These are phyloP conservation scores for Pseudogymnoascus sp. DNA, from an alignment of 2,329 filamentous ascomycete genomes.

Conservation along the genomic window DNA sequence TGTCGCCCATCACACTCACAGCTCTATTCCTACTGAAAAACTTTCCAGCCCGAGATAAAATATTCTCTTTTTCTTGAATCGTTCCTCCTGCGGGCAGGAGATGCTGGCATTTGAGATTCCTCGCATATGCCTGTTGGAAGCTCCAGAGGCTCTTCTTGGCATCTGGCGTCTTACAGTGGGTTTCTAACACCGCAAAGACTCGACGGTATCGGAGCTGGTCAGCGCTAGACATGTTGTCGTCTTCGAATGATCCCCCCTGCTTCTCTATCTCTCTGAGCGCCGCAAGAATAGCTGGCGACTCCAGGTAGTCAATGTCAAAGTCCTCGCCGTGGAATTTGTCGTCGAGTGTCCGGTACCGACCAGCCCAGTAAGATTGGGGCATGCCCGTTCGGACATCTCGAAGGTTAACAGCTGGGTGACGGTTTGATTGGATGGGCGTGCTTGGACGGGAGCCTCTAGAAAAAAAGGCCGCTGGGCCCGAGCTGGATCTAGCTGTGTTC, in stretches of 20 bases:
- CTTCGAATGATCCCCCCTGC: not conserved
- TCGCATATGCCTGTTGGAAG: slow-evolving; percentile 46
- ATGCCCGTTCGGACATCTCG: slow-evolving; percentile 36
- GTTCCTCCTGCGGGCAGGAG: slow-evolving; percentile 34
- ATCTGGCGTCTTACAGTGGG: slow-evolving; percentile 40
- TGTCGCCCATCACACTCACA: not conserved
- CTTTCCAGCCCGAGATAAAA: not conserved
- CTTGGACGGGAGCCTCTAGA: slow-evolving; percentile 9
- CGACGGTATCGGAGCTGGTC: slow-evolving; percentile 39
- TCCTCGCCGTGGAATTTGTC: slow-evolving; percentile 45
- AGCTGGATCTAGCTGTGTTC: slow-evolving; percentile 6
- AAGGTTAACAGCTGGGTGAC: slow-evolving; percentile 16
- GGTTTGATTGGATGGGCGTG: slow-evolving; percentile 10
- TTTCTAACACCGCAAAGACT: slow-evolving; percentile 41
- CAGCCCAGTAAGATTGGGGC: slow-evolving; percentile 51
- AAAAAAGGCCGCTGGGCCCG: slow-evolving; percentile 7
- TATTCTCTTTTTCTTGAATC: not conserved
- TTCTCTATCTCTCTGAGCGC: not conserved
- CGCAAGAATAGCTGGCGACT: slow-evolving; percentile 10
- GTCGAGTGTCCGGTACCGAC: slow-evolving; percentile 50
- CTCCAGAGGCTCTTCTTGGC: slow-evolving; percentile 40
- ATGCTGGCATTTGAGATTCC: slow-evolving; percentile 30
- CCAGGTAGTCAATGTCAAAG: slow-evolving; percentile 19
- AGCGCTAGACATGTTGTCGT: slow-evolving; percentile 20
- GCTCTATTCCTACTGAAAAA: not conserved